phyloP scores from a whole-genome alignment of 345 rosid species.

The Aquilaria malaccensis region DNA sequence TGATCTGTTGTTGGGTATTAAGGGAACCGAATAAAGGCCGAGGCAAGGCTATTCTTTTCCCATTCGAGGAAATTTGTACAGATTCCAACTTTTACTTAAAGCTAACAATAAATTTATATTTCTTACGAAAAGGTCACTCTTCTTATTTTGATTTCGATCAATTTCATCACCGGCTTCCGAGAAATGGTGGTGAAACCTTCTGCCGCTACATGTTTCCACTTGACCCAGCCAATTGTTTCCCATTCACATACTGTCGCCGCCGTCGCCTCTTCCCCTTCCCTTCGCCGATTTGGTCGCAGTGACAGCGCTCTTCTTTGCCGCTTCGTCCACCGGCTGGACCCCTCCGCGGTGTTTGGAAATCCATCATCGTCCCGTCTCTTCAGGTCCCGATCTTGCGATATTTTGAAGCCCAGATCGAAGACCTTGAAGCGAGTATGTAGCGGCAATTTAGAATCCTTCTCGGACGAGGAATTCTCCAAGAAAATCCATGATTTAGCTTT shows the following conservation, averaged over 20 bases:
- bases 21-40: too few species aligned
- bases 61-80: too few species aligned
- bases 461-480: slow-evolving; percentile 69
- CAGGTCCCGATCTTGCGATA: slow-evolving; percentile 44
- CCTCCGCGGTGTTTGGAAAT: slow-evolving; percentile 38
- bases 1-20: too few species aligned
- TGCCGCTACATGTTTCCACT: slow-evolving; percentile 40
- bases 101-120: too few species aligned
- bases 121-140: background rate
- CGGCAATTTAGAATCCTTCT: slow-evolving; percentile 49
- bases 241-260: slow-evolving; percentile 58
- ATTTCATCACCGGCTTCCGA: slow-evolving; percentile 3
- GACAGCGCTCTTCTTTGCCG: slow-evolving; percentile 25
- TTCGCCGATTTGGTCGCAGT: slow-evolving; percentile 30
- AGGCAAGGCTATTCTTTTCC: too few species aligned
- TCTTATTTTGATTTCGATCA: background rate
- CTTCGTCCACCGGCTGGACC: slow-evolving; percentile 33
- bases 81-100: background rate
- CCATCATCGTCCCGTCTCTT: slow-evolving; percentile 21
- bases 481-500: slow-evolving; percentile 26
- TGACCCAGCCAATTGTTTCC: slow-evolving; percentile 47
- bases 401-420: slow-evolving; percentile 20
- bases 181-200: slow-evolving; percentile 67
- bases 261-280: slow-evolving; percentile 47
- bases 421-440: slow-evolving; percentile 41